Conservation (phyloP, 2,329 filamentous ascomycete species). For the Bipolaris victoriae region DNA sequence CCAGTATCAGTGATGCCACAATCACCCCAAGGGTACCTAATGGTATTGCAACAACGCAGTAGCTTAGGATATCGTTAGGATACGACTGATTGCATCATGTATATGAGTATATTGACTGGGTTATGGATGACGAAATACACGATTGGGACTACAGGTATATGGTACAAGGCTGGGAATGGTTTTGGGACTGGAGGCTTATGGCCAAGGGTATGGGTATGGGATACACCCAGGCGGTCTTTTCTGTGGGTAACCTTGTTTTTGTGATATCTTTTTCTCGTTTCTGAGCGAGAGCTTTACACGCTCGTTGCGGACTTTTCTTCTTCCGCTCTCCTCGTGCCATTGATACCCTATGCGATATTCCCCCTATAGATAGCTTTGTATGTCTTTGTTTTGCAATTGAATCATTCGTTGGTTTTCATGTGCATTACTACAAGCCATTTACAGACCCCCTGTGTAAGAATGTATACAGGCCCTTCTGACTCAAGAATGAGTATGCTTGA, state of each 20-base stretch:
- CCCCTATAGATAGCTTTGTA: background rate
- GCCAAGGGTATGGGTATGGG: background rate
- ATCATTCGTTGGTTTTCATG: background rate
- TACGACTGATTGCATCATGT: background rate
- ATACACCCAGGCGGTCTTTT: background rate
- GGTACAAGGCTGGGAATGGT: background rate
- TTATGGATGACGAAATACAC: background rate
- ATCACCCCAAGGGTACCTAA: background rate
- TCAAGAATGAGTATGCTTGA: too few relatives aligned
- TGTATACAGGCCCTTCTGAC: too few relatives aligned
- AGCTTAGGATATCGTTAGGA: slow-evolving; percentile 1
- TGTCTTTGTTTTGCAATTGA: background rate
- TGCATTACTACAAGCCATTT: background rate
- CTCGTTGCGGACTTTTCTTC: background rate
- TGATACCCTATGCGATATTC: slow-evolving; percentile 12
- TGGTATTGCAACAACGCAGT: background rate
- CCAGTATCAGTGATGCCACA: slow-evolving; percentile 1
- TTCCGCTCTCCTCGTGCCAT: background rate
- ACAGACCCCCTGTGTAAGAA: too few relatives aligned
- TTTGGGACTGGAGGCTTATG: background rate
- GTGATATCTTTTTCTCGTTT: slow-evolving; percentile 1
- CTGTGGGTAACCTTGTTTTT: background rate
- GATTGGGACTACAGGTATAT: background rate
- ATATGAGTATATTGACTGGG: background rate
- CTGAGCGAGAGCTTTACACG: slow-evolving; percentile 1